Conservation (phyloP, 1,139 yeast species). For the Arxiozyma slooffiae region DNA sequence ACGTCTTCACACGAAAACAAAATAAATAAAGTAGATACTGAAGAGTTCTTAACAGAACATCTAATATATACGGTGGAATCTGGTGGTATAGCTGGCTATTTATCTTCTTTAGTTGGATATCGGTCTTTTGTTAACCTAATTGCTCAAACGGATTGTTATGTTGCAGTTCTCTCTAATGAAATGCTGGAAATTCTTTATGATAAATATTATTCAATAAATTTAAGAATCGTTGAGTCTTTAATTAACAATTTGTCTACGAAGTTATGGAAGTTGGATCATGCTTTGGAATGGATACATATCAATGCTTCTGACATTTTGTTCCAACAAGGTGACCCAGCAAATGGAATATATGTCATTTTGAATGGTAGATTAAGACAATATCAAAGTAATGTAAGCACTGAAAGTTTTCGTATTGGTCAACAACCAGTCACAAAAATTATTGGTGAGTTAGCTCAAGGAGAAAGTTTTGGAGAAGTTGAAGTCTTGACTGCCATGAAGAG, state of each 20-base stretch:
- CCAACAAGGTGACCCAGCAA: constrained; percentile 78
- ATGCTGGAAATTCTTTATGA: constrained; percentile 62
- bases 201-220: constrained; percentile 61
- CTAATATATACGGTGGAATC: constrained; percentile 28
- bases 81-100: constrained; percentile 84
- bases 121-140: constrained; percentile 64
- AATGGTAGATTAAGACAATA: constrained; percentile 82
- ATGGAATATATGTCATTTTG: constrained; percentile 82
- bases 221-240: constrained; percentile 67
- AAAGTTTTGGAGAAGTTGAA: constrained; percentile 89
- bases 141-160: constrained; percentile 50
- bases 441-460: constrained; percentile 89
- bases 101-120: constrained; percentile 72
- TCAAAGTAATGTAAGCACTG: constrained; percentile 10
- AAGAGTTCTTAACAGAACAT: neutral
- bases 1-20: neutral
- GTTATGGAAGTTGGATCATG: constrained; percentile 72
- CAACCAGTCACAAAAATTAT: constrained; percentile 30
- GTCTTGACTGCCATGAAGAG: constrained; percentile 79
- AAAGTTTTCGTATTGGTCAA: neutral
- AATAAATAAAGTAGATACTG: neutral
- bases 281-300: constrained; percentile 88
- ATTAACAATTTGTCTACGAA: constrained; percentile 58
- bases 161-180: constrained; percentile 60
- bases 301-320: constrained; percentile 76